Conservation (phyloP, 2,329 filamentous ascomycete genomes). For the Fusarium sp. region DNA sequence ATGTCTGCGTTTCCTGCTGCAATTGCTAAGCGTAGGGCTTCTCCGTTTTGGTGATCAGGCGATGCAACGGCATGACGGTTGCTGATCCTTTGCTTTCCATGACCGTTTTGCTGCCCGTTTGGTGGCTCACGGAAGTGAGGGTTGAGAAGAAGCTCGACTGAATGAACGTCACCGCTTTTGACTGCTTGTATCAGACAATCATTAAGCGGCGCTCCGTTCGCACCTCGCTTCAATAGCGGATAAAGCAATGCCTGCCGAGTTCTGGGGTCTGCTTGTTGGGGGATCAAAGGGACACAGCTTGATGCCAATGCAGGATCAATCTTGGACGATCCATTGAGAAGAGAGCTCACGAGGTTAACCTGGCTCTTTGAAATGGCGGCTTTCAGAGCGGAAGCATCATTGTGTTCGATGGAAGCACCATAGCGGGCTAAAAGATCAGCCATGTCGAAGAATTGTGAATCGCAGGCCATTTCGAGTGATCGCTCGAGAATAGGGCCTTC, state of each 20-base stretch:
- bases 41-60: constrained; percentile 64
- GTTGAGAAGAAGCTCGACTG: constrained; percentile 63
- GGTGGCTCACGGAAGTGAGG: constrained; percentile 58
- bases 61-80: constrained; percentile 65
- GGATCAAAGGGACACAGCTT: constrained; percentile 63
- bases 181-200: constrained; percentile 65
- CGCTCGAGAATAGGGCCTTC: constrained; percentile 63
- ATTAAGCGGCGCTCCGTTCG: constrained; percentile 60
- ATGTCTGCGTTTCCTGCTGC: constrained; percentile 60
- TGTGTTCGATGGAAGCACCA: constrained; percentile 67
- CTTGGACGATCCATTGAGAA: constrained; percentile 60
- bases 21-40: constrained; percentile 64
- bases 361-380: constrained; percentile 61
- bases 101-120: constrained; percentile 34
- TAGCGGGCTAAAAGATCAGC: constrained; percentile 65
- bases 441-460: constrained; percentile 66
- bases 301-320: constrained; percentile 62
- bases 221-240: constrained; percentile 64
- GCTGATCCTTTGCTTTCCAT: constrained; percentile 47
- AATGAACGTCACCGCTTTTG: constrained; percentile 61
- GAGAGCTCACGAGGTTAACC: constrained; percentile 59
- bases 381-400: constrained; percentile 64
- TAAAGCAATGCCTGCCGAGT: constrained; percentile 60
- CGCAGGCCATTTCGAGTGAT: constrained; percentile 63
- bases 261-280: constrained; percentile 60